Evolutionary conservation across 495 filamentous ascomycete species (phyloP).

Genomic region (Xylaria nigripes): DNA sequence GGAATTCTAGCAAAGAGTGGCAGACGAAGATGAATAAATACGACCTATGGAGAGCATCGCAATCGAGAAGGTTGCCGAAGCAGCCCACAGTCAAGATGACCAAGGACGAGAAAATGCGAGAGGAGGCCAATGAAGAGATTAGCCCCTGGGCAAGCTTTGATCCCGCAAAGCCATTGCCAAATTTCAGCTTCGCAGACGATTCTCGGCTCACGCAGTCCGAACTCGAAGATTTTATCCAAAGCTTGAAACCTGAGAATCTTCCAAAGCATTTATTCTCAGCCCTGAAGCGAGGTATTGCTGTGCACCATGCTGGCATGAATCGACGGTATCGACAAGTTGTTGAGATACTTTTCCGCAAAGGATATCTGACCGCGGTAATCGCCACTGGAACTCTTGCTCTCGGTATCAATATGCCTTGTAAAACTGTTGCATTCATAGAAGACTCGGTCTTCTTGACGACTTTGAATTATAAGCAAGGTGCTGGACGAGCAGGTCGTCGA

Average conservation of each 20-base stretch:
- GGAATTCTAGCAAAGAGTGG: conserved; percentile 50
- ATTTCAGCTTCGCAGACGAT: conserved; percentile 58
- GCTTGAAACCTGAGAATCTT: conserved; percentile 41
- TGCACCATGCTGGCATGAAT: conserved; percentile 76
- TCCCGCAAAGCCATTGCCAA: conserved; percentile 50
- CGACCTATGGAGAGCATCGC: conserved; percentile 40
- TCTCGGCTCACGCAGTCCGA: conserved; percentile 47
- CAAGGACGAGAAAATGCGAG: conserved; percentile 44
- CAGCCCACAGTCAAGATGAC: conserved; percentile 36
- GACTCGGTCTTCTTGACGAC: conserved; percentile 65
- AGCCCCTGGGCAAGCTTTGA: conserved; percentile 55
- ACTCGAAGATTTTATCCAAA: conserved; percentile 37
- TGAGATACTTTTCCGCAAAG: conserved; percentile 66
- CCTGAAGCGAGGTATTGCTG: conserved; percentile 57
- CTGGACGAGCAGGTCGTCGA: conserved; percentile 69
- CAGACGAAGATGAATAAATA: conserved; percentile 44
- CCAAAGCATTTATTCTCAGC: conserved; percentile 43
- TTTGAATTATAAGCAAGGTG: conserved; percentile 66
- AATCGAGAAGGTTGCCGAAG: conserved; percentile 28
- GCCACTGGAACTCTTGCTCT: conserved; percentile 69
- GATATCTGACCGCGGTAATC: conserved; percentile 62
- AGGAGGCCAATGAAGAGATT: conserved; percentile 45
- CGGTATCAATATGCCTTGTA: conserved; percentile 82
- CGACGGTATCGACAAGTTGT: conserved; percentile 63
- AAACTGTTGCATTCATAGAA: conserved; percentile 68